Evolutionary conservation across 345 rosid genomes (phyloP), one percentile per base, ranked within the genome.

Genomic region (Angophora floribunda): DNA sequence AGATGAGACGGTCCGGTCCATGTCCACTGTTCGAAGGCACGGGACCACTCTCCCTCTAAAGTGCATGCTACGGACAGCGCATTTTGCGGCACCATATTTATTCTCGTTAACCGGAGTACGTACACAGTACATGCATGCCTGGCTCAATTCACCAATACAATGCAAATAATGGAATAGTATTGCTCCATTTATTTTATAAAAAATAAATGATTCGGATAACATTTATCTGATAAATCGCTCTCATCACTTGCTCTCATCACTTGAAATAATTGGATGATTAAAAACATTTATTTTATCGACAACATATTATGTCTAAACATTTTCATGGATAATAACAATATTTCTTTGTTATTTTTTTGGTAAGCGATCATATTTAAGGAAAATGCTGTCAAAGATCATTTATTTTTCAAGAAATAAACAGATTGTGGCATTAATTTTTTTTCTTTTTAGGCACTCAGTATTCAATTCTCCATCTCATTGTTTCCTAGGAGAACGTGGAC

Each of bases 61-160:
- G 14, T 26, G 13, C 65, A 59, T 26, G 30, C 65, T 28, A 26
- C 13, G 9, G 19, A 63, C 14, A 65, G 21, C 11, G 47, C 9
- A 32, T 70, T 36, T 17, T 17, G 0, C 1, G 2, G 12, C 45
- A 1, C 22, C 30, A 63, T n/a, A 2, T 1, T 32, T 36, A 7
- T 32, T 3, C 2, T 32, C 14, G 0, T n/a, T 63, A 63, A 3
- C n/a, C 3, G 13, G 7, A 61, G 32, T 8, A 16, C 2, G 5
- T 10, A 11, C 4, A 3, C 61, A 22, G 8, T 4, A 22, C 63
- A 9, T 3, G n/a, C n/a, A 4, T 4, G n/a, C 63, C 63, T 24
- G 2, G 2, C 45, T 22, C 45, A 32, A 32, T 70, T 70, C 7
- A 19, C 17, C 12, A 70, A 2, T 36, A 9, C 7, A 21, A 9